Evolutionary conservation across 164 flowering plant species (phyloP).

Genomic region (Annona cherimola): DNA sequence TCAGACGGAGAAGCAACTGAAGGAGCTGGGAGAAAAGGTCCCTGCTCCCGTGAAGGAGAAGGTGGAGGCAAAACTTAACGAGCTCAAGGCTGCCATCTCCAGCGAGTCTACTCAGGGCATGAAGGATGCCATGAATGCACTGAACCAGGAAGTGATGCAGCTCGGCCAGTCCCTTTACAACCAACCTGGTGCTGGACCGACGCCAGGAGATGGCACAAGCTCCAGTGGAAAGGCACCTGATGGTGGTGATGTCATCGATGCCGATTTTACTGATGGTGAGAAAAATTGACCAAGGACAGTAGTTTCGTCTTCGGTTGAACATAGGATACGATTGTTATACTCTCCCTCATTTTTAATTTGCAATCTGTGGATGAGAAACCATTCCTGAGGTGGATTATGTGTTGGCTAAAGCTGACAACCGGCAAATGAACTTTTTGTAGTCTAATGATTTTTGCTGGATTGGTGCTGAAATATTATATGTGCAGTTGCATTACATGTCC

Average conservation of each 20-base stretch:
- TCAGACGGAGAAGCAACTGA: constrained; percentile 77
- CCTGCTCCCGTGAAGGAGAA: constrained; percentile 63
- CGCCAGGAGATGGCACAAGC: constrained; percentile 39
- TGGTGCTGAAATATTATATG: no score
- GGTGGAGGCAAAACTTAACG: constrained; percentile 57
- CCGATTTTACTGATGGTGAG: constrained; percentile 20
- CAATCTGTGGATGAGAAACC: not conserved
- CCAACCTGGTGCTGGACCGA: constrained; percentile 49
- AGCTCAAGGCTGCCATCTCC: constrained; percentile 61
- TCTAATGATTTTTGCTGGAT: no score
- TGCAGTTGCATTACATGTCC: no score
- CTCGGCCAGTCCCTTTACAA: constrained; percentile 71
- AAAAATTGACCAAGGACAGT: not conserved
- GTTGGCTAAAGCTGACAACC: constrained; percentile 1
- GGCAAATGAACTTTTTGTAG: not conserved
- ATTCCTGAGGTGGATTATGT: not conserved
- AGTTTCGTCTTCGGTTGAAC: not conserved
- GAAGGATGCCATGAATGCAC: constrained; percentile 68
- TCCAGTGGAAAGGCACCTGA: constrained; percentile 41
- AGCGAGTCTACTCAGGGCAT: constrained; percentile 57
- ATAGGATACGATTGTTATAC: not conserved
- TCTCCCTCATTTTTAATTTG: not conserved
- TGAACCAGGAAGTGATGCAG: constrained; percentile 81
- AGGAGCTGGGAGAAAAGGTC: constrained; percentile 75
- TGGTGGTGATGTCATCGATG: constrained; percentile 65